Conservation (phyloP, 129 eudicot genomes). For the Ambrosia trifida region DNA sequence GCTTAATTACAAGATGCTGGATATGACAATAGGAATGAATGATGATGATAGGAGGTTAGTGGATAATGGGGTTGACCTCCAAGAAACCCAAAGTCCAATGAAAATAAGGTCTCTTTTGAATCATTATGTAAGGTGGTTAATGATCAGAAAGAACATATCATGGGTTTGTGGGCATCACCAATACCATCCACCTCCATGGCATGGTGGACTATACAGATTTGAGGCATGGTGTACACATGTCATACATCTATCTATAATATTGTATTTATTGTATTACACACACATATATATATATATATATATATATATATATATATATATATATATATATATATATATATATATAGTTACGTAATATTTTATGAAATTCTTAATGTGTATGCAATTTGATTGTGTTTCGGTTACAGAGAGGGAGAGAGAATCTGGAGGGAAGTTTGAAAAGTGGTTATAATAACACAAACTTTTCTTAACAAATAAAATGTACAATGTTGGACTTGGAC, state of each 20-base stretch:
- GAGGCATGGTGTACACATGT: slow-evolving; percentile 21
- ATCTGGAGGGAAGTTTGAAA: no score
- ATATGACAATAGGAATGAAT: slow-evolving; percentile 30
- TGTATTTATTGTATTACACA: neutral
- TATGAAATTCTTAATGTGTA: no score
- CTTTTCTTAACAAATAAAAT: no score
- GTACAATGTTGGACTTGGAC: no score
- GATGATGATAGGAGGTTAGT: slow-evolving; percentile 29
- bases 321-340: no score
- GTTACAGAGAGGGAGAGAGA: no score
- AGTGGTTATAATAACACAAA: no score
- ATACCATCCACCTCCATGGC: slow-evolving; percentile 30
- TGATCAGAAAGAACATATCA: slow-evolving; percentile 23
- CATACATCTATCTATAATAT: neutral
- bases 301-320: no score
- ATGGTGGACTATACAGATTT: slow-evolving; percentile 18
- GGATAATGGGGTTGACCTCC: slow-evolving; percentile 34
- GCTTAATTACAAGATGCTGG: slow-evolving; percentile 10
- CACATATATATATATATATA: no score
- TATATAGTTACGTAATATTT: neutral
- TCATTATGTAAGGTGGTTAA: slow-evolving; percentile 28
- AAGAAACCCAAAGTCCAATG: slow-evolving; percentile 23
- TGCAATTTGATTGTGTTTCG: no score
- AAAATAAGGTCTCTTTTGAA: slow-evolving; percentile 17
- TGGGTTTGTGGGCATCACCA: slow-evolving; percentile 38